Conservation (phyloP, 768 basidiomycete species). For the Mycena vitilis region DNA sequence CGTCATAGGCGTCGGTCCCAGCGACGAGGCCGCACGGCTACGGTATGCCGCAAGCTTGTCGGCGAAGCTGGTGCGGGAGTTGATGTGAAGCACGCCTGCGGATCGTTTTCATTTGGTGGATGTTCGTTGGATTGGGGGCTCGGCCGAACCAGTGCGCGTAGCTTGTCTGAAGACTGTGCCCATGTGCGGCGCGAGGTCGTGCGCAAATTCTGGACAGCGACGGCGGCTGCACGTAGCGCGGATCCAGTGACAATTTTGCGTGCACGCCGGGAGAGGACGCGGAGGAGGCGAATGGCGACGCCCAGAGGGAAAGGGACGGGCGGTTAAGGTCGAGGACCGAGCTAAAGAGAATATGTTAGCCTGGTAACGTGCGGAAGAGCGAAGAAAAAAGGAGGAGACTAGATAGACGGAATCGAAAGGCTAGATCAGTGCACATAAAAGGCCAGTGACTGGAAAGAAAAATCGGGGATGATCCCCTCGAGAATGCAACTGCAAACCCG, state of each 20-base stretch:
- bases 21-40: slow-evolving; percentile 46
- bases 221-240: slow-evolving; percentile 17
- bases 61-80: slow-evolving; percentile 65
- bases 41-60: slow-evolving; percentile 77
- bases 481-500: no score
- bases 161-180: slow-evolving; percentile 86
- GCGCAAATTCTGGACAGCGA: slow-evolving; percentile 62
- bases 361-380: no score
- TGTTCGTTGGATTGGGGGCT: slow-evolving; percentile 31
- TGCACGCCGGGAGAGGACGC: not conserved
- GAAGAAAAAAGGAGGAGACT: no score
- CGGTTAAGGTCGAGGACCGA: slow-evolving; percentile 31
- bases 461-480: no score
- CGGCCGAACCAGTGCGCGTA: slow-evolving; percentile 60
- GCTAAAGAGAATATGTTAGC: not conserved
- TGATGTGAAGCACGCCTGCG: slow-evolving; percentile 36
- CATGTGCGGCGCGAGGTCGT: slow-evolving; percentile 77
- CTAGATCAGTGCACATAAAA: no score
- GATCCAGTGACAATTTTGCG: slow-evolving; percentile 29
- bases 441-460: no score
- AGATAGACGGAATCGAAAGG: no score
- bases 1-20: slow-evolving; percentile 46
- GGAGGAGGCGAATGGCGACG: not conserved
- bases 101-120: not conserved
- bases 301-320: slow-evolving; percentile 23